Evolutionary conservation across 345 rosid genomes (phyloP), one percentile per base, ranked within the genome.

Genomic region (Cochlearia excelsa): DNA sequence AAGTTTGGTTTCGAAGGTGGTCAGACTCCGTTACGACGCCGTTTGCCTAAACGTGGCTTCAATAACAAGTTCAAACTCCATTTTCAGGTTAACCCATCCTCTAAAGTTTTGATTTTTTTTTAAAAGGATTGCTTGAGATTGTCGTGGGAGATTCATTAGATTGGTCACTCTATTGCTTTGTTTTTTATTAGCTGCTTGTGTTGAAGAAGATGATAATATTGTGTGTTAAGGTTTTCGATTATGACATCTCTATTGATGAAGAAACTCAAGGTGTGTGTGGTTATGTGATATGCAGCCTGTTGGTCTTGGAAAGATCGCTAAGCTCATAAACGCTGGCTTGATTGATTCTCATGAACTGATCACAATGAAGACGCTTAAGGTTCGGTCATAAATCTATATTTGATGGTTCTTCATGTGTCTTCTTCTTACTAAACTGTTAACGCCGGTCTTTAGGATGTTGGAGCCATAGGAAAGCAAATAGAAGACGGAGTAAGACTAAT

Each of bases 1-100:
- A 88, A 86, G 77, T 82, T 86, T 54, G 98, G 98, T 6, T 92
- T 92, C 55, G 98, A 88, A 80, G 98, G 98, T 55, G 98, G 98
- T 0, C 98, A 92, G 73, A 88, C 98, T 2, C 98, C 98, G 0
- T 40, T 92, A 78, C 90, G 98, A 9, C 87, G 98, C 1, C 84
- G 97, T 10, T 37, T 88, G 66, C 98, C 98, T 0, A 92, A 92
- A 72, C 79, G 98, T 51, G 98, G 98, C 2, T 88, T 92, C 74
- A 86, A 84, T 69, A 92, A 92, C 67, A 90, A 88, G 2, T 92
- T 92, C 31, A 83, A 83, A 65, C 93, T 92, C 66, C 80, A 85
- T 68, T 92, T 92, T 68, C 95, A 89, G 94, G 97, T 86, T 4
- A 54, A 34, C 37, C 3, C 37, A 4, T n/a, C n/a, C 8, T 51